Evolutionary conservation across 495 filamentous ascomycete species (phyloP), one percentile per base, ranked within the genome.

Genomic region (Xylaria curta): DNA sequence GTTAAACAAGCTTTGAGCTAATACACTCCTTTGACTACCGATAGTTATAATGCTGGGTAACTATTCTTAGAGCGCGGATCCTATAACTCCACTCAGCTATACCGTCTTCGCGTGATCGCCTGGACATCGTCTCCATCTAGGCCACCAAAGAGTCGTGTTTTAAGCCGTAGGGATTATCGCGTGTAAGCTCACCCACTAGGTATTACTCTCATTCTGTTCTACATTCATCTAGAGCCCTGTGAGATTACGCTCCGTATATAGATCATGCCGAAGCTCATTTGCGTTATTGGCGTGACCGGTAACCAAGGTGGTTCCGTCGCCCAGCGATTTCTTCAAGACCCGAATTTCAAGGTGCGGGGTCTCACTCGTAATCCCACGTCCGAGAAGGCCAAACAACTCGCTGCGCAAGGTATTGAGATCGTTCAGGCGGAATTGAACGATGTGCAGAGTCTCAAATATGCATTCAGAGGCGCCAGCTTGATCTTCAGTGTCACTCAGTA

Each of bases 401-500:
- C 70, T 4, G 64, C 62, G 0, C 78, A 79, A 56, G 86, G 87
- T 0, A 79, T 73, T 15, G 85, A 87, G 68, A 74, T 87, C 28
- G 79, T 87, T 5, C 42, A 59, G 26, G 84, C 81, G 33, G 81
- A 87, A 12, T 73, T 87, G 28, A 73, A 86, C 60, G 79, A 87
- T 40, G 65, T 78, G 31, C 69, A 76, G 17, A 76, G 75, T 33
- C 81, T 88, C 15, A 69, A 79, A 58, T 26, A 72, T 21, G 86
- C 83, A 31, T 85, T 87, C 74, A 17, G 58, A 9, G 82, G 81
- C 66, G 83, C 85, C 38, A 84, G 79, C 73, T 64, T 83, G 66
- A 86, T 87, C 72, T 86, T 85, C 80, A 79, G 76, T 76, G 82
- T 85, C 58, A 88, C 86, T 9, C 81, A 87, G 67, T 89, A 84